Evolutionary conservation across 345 rosid genomes (phyloP), one percentile per base, ranked within the genome.

Genomic region (Syzygium grande): DNA sequence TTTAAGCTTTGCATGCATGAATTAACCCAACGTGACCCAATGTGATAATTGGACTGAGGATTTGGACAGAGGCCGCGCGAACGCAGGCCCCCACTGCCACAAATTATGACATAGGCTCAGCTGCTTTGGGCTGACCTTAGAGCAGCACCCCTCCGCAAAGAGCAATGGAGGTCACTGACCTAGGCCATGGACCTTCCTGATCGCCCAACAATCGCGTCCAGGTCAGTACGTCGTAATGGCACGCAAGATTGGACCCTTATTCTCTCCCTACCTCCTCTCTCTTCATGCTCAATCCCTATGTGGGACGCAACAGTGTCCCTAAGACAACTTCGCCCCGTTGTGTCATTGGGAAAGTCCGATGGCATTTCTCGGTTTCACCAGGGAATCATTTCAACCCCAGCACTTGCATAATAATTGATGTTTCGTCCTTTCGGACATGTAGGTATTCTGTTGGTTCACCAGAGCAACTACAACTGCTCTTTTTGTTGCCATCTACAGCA

Each of bases 221-320:
- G 25, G 38, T 0, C 17, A 34, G 80, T 4, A 56, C 19, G 27
- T 22, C 9, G 5, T 12, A 9, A 9, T 3, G 0, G 12, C 12
- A 9, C 0, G n/a, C 27, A 5, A 68, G 80, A 46, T 5, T 4
- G 78, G 78, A 65, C 11, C 17, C 13, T 34, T 0, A 34, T 73
- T 34, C n/a, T 56, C 61, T 56, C n/a, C 23, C 61, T 9, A 23
- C n/a, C 61, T 23, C 27, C 59, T 23, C 61, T 23, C n/a, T 10
- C 61, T 56, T 22, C 80, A 34, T 17, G 49, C 11, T 0, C 22
- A 68, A 73, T 34, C 19, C 19, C 6, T 34, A 34, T 34, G 46
- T 34, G 80, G 46, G 11, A 19, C 80, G 12, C 49, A 9, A 5
- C 49, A 1, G 49, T 19, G 13, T 73, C 49, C 49, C 49, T 34